Percentiles rank a stretch among this genome's conserved stretches.
Conservation (phyloP, 495 filamentous ascomycete genomes). For the Hypomontagnella submonticulosa region DNA sequence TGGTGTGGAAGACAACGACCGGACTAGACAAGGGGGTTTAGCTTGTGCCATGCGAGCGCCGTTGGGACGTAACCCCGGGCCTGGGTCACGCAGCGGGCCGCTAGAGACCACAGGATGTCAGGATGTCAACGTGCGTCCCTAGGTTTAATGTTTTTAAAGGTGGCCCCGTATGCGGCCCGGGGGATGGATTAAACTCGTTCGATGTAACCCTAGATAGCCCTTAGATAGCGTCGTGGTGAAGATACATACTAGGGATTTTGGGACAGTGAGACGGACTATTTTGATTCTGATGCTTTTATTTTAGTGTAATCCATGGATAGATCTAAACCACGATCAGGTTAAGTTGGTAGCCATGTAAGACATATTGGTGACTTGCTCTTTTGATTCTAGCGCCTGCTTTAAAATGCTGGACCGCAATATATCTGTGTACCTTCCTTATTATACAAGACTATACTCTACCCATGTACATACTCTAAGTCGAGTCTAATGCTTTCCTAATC, state of each 20-base stretch:
- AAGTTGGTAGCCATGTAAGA: too few relatives aligned
- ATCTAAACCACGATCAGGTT: too few relatives aligned
- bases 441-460: too few relatives aligned
- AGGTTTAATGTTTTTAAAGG: background rate
- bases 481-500: too few relatives aligned
- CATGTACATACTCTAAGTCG: too few relatives aligned
- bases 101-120: constrained; percentile 17
- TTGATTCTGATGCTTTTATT: constrained; percentile 9
- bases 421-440: background rate
- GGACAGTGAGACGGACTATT: background rate
- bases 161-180: constrained; percentile 25
- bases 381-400: constrained; percentile 17
- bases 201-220: constrained; percentile 26
- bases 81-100: constrained; percentile 29
- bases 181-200: constrained; percentile 13
- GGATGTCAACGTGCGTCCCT: constrained; percentile 1
- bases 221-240: constrained; percentile 14
- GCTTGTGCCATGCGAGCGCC: constrained; percentile 20
- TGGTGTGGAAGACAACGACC: constrained; percentile 47
- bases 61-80: constrained; percentile 21
- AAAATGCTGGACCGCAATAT: background rate
- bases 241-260: background rate
- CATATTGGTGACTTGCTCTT: constrained; percentile 14
- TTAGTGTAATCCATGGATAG: background rate
- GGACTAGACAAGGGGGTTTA: constrained; percentile 50